Percentiles rank a stretch among this genome's conserved stretches.
Evolutionary conservation across 1,284 basidiomycete genomes (phyloP).

Genomic region (Xanthoconium separans): DNA sequence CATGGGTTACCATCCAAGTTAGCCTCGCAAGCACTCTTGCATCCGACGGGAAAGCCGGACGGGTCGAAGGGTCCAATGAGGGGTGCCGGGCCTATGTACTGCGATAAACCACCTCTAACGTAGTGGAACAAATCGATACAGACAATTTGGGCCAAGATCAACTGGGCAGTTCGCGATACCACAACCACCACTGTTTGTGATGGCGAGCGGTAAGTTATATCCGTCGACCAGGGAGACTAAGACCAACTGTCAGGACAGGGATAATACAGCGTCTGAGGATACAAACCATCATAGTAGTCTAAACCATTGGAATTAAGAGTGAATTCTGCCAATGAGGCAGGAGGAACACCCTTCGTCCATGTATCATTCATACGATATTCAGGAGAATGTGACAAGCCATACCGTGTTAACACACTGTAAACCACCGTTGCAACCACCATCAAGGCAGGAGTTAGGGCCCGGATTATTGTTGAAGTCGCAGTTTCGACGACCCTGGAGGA

Average conservation of each 20-base stretch:
- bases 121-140: not conserved
- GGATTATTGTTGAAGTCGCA: constrained; percentile 42
- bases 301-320: constrained; percentile 37
- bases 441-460: constrained; percentile 53
- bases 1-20: constrained; percentile 40
- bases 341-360: constrained; percentile 49
- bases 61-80: constrained; percentile 44
- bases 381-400: constrained; percentile 5
- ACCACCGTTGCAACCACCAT: constrained; percentile 59
- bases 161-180: constrained; percentile 40
- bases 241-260: constrained; percentile 1
- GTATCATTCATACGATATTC: not conserved
- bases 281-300: constrained; percentile 31
- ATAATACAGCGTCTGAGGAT: too few relatives aligned
- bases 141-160: constrained; percentile 45
- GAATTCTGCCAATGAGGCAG: constrained; percentile 60
- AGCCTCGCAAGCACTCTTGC: constrained; percentile 50
- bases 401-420: constrained; percentile 54
- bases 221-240: constrained; percentile 45
- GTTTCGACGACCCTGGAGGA: constrained; percentile 34
- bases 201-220: constrained; percentile 46
- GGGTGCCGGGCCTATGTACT: constrained; percentile 37
- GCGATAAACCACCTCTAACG: not conserved
- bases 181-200: constrained; percentile 43
- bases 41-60: constrained; percentile 44